A percentile compares a stretch with the other conserved stretches of the same genome.
Conservation (phyloP, 179 eudicot genomes). For the Drosera spatulata region DNA sequence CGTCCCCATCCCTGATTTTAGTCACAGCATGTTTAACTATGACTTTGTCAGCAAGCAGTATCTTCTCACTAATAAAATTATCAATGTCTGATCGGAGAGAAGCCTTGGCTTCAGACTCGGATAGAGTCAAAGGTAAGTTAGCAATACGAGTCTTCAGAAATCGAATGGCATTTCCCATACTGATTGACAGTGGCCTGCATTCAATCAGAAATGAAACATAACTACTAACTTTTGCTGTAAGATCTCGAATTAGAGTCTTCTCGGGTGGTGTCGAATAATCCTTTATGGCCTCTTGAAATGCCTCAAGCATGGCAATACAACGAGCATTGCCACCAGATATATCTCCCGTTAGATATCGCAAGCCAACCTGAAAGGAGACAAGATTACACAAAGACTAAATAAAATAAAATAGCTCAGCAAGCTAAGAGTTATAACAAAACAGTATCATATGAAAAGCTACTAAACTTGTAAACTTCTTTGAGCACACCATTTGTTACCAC, state of each 20-base stretch:
- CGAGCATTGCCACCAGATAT: slow-evolving; percentile 95
- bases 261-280: slow-evolving; percentile 83
- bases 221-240: slow-evolving; percentile 73
- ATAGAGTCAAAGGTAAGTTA: slow-evolving; percentile 51
- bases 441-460: not conserved
- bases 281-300: slow-evolving; percentile 81
- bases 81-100: slow-evolving; percentile 66
- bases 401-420: not conserved
- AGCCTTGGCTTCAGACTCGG: slow-evolving; percentile 89
- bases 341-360: slow-evolving; percentile 79
- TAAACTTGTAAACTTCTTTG: not conserved
- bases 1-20: slow-evolving; percentile 97
- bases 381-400: not conserved
- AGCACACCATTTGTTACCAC: too few species aligned
- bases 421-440: not conserved
- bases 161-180: slow-evolving; percentile 98
- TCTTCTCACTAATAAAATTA: slow-evolving; percentile 70
- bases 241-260: slow-evolving; percentile 70
- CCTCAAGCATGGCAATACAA: slow-evolving; percentile 97
- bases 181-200: slow-evolving; percentile 95
- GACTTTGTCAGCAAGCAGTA: slow-evolving; percentile 82
- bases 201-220: slow-evolving; percentile 89
- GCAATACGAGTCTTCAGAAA: slow-evolving; percentile 72
- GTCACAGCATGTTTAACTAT: slow-evolving; percentile 92
- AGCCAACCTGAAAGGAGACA: slow-evolving; percentile 62